These are phyloP conservation scores for Pseudonitzschia delicatissima DNA, from an alignment of 108 stramenopile genomes.

Conservation along the genomic window DNA sequence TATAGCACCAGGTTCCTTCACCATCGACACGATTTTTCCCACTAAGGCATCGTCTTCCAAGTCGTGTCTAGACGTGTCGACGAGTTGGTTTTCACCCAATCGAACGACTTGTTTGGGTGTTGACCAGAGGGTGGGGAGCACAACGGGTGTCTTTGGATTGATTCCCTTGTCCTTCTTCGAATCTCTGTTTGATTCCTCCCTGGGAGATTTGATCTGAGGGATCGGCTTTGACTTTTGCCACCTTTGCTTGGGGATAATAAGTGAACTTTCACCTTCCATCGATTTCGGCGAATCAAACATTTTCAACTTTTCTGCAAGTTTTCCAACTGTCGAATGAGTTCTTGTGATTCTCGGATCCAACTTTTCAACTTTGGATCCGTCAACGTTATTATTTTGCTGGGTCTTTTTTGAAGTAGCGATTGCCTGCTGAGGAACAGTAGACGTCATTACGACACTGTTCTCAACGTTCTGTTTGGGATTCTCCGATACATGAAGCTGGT, in stretches of 20 bases:
- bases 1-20: slow-evolving; percentile 1
- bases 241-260: neutral
- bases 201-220: neutral
- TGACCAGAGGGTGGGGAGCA: neutral
- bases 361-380: too few species aligned
- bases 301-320: neutral
- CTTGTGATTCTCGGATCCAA: too few species aligned
- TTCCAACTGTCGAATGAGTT: neutral
- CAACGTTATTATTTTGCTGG: too few species aligned
- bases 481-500: too few species aligned
- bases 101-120: neutral
- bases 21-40: neutral
- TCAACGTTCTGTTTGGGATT: too few species aligned
- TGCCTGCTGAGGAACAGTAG: too few species aligned
- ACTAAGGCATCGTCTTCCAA: neutral
- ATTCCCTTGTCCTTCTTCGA: neutral
- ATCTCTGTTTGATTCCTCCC: neutral
- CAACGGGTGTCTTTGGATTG: neutral
- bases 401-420: too few species aligned
- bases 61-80: neutral
- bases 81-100: neutral
- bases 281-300: neutral
- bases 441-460: too few species aligned
- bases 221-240: neutral
- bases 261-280: neutral